A percentile compares a stretch with the other conserved stretches of the same genome.
Evolutionary conservation across 176 grass and related monocot genomes (phyloP).

Genomic region (Aegilops sharonensis): DNA sequence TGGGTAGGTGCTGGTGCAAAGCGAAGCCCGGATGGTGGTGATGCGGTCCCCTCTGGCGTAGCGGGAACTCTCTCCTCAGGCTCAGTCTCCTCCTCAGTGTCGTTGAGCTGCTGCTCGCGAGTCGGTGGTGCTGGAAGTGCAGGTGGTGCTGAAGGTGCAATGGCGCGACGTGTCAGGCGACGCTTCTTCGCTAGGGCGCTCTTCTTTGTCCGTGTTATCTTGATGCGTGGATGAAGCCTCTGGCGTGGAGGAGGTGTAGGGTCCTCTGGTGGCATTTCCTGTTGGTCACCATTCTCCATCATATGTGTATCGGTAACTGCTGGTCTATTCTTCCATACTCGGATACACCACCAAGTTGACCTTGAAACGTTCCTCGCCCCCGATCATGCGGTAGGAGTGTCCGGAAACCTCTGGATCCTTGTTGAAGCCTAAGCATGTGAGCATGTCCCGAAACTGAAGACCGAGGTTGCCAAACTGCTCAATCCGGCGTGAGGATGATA

Average conservation of each 20-base stretch:
- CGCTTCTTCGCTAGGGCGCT: no score
- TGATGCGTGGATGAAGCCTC: not conserved
- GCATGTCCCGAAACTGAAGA: no score
- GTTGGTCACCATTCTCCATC: not conserved
- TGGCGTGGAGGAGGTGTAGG: no score
- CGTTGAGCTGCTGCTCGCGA: not conserved
- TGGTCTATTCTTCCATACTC: not conserved
- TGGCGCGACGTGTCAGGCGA: no score
- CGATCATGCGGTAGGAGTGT: not conserved
- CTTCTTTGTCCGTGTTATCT: not conserved
- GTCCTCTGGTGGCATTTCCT: not conserved
- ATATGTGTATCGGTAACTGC: no score
- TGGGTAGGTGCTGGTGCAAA: not conserved
- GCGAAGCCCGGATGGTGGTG: not conserved
- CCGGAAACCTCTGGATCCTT: not conserved
- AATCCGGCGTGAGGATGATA: no score
- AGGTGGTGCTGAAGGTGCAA: no score
- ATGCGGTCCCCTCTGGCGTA: not conserved
- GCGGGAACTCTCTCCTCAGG: not conserved
- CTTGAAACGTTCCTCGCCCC: not conserved
- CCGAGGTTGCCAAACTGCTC: no score
- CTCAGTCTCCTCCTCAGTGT: not conserved
- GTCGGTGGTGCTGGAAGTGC: no score
- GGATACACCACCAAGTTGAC: not conserved
- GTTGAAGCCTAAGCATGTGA: no score